Evolutionary conservation across 768 basidiomycete genomes (phyloP).

Genomic region (Lentinus tigrinus): DNA sequence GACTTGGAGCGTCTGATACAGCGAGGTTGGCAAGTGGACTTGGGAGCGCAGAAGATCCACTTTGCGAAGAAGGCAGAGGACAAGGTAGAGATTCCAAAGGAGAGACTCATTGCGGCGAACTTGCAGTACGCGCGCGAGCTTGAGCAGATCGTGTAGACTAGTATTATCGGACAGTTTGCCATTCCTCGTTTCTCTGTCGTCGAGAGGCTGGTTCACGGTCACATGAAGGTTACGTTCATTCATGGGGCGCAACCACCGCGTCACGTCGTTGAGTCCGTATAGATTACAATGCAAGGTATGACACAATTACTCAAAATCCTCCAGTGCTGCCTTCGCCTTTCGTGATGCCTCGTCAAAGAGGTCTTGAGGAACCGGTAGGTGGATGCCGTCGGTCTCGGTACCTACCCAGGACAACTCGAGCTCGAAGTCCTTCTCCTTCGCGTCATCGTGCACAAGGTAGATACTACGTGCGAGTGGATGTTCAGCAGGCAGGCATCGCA

Average conservation of each 20-base stretch:
- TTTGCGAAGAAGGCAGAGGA: slow-evolving; percentile 85
- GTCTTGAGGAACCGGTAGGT: slow-evolving; percentile 83
- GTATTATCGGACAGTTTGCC: background rate
- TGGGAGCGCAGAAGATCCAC: slow-evolving; percentile 63
- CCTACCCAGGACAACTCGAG: slow-evolving; percentile 98
- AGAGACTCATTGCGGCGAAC: slow-evolving; percentile 77
- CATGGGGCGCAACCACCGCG: no score
- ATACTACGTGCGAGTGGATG: slow-evolving; percentile 55
- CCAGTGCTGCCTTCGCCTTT: slow-evolving; percentile 84
- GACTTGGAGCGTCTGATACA: slow-evolving; percentile 30
- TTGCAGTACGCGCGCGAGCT: slow-evolving; percentile 82
- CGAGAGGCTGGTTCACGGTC: background rate
- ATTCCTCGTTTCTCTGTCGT: background rate
- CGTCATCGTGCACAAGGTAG: slow-evolving; percentile 95
- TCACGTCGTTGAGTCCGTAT: slow-evolving; percentile 18
- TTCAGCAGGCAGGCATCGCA: background rate
- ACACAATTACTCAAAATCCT: slow-evolving; percentile 52
- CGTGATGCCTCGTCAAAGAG: slow-evolving; percentile 82
- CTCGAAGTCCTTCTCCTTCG: slow-evolving; percentile 98
- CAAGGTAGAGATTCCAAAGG: slow-evolving; percentile 80
- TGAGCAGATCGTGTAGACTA: slow-evolving; percentile 80
- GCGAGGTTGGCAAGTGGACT: slow-evolving; percentile 85
- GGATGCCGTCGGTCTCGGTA: slow-evolving; percentile 74
- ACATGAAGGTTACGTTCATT: no score
- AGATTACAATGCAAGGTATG: slow-evolving; percentile 25